A percentile compares a stretch with the other conserved stretches of the same genome.
Conservation (phyloP, 2,329 filamentous ascomycete genomes). For the Colletotrichum camelliae region DNA sequence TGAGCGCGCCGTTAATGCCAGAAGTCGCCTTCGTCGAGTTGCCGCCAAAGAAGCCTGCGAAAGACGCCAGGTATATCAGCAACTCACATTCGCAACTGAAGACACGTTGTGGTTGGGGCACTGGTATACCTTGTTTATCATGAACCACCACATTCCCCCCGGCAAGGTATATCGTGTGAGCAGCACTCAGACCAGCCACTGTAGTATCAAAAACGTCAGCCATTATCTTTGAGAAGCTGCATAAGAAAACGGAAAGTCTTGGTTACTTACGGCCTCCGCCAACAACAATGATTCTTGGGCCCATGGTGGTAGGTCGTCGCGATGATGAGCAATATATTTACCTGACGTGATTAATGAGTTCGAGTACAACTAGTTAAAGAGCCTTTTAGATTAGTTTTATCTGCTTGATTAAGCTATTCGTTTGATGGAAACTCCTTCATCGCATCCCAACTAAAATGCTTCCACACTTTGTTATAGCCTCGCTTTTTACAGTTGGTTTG, state of each 20-base stretch:
- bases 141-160: slow-evolving; percentile 96
- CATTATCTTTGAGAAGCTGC: not conserved
- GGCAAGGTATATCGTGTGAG: slow-evolving; percentile 95
- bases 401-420: too few species aligned
- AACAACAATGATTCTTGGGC: slow-evolving; percentile 93
- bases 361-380: too few species aligned
- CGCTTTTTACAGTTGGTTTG: too few species aligned
- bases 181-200: slow-evolving; percentile 98
- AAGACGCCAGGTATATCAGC: too few species aligned
- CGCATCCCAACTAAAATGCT: too few species aligned
- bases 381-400: too few species aligned
- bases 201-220: slow-evolving; percentile 28
- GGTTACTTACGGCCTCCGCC: slow-evolving; percentile 88
- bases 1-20: slow-evolving; percentile 98
- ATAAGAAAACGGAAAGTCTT: slow-evolving; percentile 12
- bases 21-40: slow-evolving; percentile 99
- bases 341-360: too few species aligned
- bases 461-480: too few species aligned
- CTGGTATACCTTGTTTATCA: slow-evolving; percentile 87
- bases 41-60: slow-evolving; percentile 88
- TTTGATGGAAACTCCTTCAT: too few species aligned
- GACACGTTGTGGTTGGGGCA: slow-evolving; percentile 38
- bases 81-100: too few species aligned
- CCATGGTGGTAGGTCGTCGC: slow-evolving; percentile 60
- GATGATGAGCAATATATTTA: too few species aligned